Conservation (phyloP, 495 filamentous ascomycete species). For the Staphylotrichum longicolle region DNA sequence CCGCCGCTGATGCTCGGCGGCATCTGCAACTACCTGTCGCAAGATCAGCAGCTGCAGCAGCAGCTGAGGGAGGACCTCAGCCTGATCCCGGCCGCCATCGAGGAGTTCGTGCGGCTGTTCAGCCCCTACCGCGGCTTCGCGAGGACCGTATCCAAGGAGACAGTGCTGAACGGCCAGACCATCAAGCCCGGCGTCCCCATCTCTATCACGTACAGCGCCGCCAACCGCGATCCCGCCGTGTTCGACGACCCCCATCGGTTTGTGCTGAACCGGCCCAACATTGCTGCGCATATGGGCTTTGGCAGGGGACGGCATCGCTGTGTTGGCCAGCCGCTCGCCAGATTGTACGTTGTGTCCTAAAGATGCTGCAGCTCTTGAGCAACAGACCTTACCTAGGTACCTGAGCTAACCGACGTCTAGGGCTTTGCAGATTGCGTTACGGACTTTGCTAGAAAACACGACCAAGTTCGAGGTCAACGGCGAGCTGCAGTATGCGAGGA, state of each 20-base stretch:
- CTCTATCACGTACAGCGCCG: conserved; percentile 4
- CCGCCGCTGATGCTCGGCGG: conserved; percentile 8
- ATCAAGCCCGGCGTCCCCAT: conserved; percentile 3
- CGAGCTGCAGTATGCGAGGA: conserved; percentile 7
- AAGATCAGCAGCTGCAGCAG: conserved; percentile 3
- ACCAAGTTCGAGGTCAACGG: neutral
- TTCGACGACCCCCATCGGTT: conserved; percentile 3
- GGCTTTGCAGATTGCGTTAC: neutral
- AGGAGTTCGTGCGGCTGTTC: conserved; percentile 3
- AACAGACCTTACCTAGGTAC: neutral
- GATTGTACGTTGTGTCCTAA: neutral
- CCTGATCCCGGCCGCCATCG: conserved; percentile 1
- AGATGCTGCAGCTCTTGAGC: too few relatives aligned
- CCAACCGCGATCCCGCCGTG: conserved; percentile 6
- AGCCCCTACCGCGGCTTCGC: conserved; percentile 6
- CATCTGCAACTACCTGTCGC: conserved; percentile 5
- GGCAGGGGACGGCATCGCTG: conserved; percentile 7
- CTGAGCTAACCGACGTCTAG: neutral
- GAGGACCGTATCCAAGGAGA: conserved; percentile 9
- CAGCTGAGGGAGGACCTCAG: neutral
- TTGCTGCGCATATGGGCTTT: conserved; percentile 3
- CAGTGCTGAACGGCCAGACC: neutral
- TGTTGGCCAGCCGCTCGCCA: conserved; percentile 1
- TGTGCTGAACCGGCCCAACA: conserved; percentile 1
- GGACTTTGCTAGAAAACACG: conserved; percentile 1